Percentiles rank a stretch among this genome's conserved stretches.
Conservation (phyloP, 2,329 filamentous ascomycete genomes). For the Beauveria bassiana region DNA sequence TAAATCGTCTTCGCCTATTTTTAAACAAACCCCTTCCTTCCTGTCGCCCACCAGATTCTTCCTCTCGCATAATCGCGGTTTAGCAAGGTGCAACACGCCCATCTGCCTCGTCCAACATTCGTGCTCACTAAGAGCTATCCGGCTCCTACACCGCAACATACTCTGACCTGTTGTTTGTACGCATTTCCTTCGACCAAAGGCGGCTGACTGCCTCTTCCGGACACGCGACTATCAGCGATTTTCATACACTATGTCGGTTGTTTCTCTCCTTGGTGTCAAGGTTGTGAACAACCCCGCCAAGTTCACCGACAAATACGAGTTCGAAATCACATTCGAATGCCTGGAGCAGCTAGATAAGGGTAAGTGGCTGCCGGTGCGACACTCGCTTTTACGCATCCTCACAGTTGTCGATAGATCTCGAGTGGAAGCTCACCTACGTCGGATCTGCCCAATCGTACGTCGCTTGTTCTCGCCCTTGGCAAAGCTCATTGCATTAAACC, state of each 20-base stretch:
- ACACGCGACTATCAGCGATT: background rate
- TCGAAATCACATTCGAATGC: constrained; percentile 98
- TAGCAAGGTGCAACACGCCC: background rate
- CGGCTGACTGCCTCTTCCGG: background rate
- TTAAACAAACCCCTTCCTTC: background rate
- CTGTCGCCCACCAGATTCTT: background rate
- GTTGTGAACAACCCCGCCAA: constrained; percentile 95
- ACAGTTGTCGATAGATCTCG: constrained; percentile 60
- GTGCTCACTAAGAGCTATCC: background rate
- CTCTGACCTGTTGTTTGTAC: background rate
- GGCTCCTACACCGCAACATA: constrained; percentile 5
- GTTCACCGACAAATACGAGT: constrained; percentile 88
- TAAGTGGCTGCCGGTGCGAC: constrained; percentile 28
- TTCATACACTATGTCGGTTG: constrained; percentile 68
- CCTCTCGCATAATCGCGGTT: background rate
- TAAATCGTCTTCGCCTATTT: background rate
- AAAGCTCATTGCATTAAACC: constrained; percentile 7
- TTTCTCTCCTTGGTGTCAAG: constrained; percentile 90
- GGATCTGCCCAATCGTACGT: constrained; percentile 93
- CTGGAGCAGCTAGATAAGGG: constrained; percentile 91
- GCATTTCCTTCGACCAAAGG: background rate
- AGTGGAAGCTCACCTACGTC: constrained; percentile 99
- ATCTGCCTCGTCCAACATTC: background rate
- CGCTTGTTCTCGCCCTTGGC: constrained; percentile 4
- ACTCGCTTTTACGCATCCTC: constrained; percentile 8